phyloP scores from a whole-genome alignment of 306 rosid genomes.

The Rosa persica region DNA sequence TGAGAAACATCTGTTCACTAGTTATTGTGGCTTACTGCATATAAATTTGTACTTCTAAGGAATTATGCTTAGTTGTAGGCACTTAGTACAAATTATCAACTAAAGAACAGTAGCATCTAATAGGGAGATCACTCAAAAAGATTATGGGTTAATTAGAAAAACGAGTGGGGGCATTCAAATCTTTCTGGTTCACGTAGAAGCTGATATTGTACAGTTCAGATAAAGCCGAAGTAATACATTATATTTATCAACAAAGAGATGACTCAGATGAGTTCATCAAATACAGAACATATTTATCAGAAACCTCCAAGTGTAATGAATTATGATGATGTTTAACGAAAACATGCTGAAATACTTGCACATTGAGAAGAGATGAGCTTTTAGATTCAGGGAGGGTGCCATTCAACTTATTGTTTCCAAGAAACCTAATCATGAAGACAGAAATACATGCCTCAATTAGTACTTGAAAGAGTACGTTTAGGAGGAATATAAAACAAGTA shows the following conservation, averaged over 20 bases:
- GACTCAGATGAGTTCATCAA: neutral
- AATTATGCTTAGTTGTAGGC: neutral
- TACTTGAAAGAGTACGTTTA: constrained; percentile 6
- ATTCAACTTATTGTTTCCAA: constrained; percentile 68
- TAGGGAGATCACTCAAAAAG: neutral
- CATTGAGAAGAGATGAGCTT: constrained; percentile 44
- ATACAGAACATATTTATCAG: neutral
- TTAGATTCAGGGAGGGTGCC: constrained; percentile 56
- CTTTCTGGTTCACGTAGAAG: neutral
- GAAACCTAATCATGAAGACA: constrained; percentile 48
- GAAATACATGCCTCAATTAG: constrained; percentile 15
- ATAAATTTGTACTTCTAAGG: neutral
- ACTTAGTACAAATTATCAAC: neutral
- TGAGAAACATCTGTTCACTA: neutral
- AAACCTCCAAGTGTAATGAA: neutral
- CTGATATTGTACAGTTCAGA: neutral
- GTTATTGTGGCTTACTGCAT: neutral
- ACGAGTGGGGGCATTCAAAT: neutral
- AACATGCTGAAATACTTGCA: constrained; percentile 47
- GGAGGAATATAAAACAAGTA: constrained; percentile 9
- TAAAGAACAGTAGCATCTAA: neutral
- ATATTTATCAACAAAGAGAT: too few relatives aligned
- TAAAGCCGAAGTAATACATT: neutral
- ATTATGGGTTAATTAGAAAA: neutral
- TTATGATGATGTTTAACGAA: neutral